These are phyloP conservation scores for Suaeda aralocaspica DNA, from an alignment of 148 eudicot genomes.

Conservation along the genomic window DNA sequence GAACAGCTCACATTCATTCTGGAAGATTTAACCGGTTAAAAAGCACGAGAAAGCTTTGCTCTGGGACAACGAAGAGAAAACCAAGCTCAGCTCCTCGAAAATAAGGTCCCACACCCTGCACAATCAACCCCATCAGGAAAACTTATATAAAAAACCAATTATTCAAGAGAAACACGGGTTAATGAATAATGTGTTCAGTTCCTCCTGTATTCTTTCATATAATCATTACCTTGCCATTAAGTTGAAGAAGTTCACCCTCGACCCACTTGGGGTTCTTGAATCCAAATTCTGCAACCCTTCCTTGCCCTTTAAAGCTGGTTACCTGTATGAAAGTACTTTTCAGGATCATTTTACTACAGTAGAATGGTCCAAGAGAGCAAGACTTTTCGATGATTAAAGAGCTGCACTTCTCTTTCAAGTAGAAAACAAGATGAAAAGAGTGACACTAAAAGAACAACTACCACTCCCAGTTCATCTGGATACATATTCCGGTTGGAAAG, in stretches of 20 bases:
- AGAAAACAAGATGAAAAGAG: background rate
- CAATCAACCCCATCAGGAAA: background rate
- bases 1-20: constrained; percentile 37
- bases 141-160: background rate
- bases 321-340: constrained; percentile 39
- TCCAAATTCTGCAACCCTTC: constrained; percentile 89
- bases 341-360: background rate
- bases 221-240: constrained; percentile 81
- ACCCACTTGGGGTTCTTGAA: constrained; percentile 84
- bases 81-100: constrained; percentile 90
- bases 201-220: background rate
- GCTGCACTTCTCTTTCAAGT: background rate
- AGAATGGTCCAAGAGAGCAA: background rate
- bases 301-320: constrained; percentile 88
- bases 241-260: constrained; percentile 93
- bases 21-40: constrained; percentile 84
- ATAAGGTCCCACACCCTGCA: constrained; percentile 82
- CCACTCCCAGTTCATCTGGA: constrained; percentile 97
- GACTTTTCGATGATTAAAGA: background rate
- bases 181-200: background rate
- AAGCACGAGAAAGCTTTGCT: constrained; percentile 87
- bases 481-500: constrained; percentile 66
- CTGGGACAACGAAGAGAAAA: constrained; percentile 86
- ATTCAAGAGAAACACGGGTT: background rate
- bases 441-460: constrained; percentile 26